phyloP scores from a whole-genome alignment of 2,329 filamentous ascomycete species.

The Sphaceloma murrayae region DNA sequence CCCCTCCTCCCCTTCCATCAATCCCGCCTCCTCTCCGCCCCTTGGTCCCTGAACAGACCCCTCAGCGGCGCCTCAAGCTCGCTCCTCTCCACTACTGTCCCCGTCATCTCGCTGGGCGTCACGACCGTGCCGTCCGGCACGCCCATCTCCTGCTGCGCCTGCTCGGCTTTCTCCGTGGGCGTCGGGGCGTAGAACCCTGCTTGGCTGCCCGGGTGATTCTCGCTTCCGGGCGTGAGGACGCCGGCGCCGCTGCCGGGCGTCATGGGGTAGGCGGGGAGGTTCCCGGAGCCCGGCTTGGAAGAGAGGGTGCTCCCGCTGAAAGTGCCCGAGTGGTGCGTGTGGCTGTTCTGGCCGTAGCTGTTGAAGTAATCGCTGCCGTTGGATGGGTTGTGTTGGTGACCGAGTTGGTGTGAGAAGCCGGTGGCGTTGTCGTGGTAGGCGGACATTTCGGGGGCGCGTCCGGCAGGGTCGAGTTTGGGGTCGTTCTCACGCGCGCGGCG shows the following conservation, averaged over 20 bases:
- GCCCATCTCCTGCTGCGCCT: conserved; percentile 7
- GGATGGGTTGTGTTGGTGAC: conserved; percentile 4
- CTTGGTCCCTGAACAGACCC: background rate
- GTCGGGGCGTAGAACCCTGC: conserved; percentile 15
- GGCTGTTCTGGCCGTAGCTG: background rate
- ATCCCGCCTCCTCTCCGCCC: conserved; percentile 2
- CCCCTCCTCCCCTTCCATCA: background rate
- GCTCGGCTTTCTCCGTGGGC: conserved; percentile 3
- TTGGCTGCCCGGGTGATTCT: background rate
- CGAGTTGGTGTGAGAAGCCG: background rate
- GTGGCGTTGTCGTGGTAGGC: conserved; percentile 9
- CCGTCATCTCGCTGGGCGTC: background rate
- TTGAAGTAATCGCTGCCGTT: background rate
- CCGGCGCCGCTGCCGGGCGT: background rate
- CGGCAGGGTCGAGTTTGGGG: too few relatives aligned
- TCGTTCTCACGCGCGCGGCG: conserved; percentile 5
- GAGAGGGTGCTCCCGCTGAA: background rate
- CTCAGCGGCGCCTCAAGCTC: conserved; percentile 2
- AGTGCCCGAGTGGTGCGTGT: conserved; percentile 5
- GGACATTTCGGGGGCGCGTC: conserved; percentile 4
- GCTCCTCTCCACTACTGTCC: background rate
- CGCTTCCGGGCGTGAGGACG: conserved; percentile 4
- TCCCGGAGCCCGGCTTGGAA: background rate
- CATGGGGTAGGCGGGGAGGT: background rate
- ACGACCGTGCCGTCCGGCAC: background rate